phyloP scores from a whole-genome alignment of 306 rosid genomes.

The Vachellia collinsii region DNA sequence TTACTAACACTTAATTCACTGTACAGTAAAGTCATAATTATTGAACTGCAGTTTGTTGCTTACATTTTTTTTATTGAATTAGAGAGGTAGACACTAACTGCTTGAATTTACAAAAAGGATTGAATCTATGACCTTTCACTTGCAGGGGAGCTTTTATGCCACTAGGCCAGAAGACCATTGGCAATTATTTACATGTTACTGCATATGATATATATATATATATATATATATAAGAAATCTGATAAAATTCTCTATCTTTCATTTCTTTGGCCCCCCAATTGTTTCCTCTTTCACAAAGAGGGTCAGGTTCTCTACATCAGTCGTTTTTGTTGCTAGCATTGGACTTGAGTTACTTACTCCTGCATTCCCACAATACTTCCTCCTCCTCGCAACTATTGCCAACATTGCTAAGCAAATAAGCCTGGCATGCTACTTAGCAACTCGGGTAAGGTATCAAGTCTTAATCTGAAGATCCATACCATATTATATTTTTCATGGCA shows the following conservation, averaged over 20 bases:
- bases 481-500: conserved; percentile 5
- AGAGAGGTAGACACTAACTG: no score
- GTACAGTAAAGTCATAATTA: conserved; percentile 37
- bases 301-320: conserved; percentile 82
- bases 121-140: no score
- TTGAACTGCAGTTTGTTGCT: conserved; percentile 37
- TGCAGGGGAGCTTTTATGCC: no score
- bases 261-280: not conserved
- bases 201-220: not conserved
- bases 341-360: conserved; percentile 95
- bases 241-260: conserved; percentile 2
- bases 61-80: no score
- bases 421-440: conserved; percentile 81
- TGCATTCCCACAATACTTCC: conserved; percentile 66
- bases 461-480: not conserved
- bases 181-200: conserved; percentile 5
- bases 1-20: conserved; percentile 32
- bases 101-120: no score
- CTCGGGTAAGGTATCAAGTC: conserved; percentile 66
- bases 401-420: conserved; percentile 92
- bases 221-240: not conserved
- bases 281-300: conserved; percentile 59
- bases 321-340: conserved; percentile 74
- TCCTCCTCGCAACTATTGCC: conserved; percentile 89
- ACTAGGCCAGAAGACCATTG: no score